Conservation (phyloP, 2,329 filamentous ascomycete species). For the Arachnopeziza araneosa region DNA sequence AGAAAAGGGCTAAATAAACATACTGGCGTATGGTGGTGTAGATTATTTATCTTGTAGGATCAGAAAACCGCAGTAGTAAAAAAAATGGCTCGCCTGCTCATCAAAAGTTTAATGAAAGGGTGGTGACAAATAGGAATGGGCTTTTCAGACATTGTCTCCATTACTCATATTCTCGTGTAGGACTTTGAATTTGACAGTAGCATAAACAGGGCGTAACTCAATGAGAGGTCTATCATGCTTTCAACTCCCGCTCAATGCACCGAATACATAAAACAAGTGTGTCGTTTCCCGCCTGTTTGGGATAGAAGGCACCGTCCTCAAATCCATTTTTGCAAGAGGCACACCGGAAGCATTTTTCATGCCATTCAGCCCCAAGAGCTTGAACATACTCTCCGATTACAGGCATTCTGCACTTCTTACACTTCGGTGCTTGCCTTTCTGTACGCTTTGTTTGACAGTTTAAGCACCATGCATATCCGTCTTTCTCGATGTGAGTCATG, state of each 20-base stretch:
- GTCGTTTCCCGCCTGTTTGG: slow-evolving; percentile 46
- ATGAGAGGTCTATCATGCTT: slow-evolving; percentile 31
- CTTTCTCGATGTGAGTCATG: slow-evolving; percentile 79
- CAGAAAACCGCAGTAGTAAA: too few species aligned
- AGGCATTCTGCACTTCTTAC: slow-evolving; percentile 74
- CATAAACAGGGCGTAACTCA: background rate
- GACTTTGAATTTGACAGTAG: background rate
- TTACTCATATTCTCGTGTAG: background rate
- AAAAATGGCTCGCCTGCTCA: too few species aligned
- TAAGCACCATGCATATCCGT: slow-evolving; percentile 96
- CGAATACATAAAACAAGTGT: slow-evolving; percentile 54
- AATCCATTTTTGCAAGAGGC: slow-evolving; percentile 54
- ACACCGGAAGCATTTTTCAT: slow-evolving; percentile 86
- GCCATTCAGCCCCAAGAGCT: slow-evolving; percentile 89
- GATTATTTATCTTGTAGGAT: too few species aligned
- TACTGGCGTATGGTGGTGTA: too few species aligned
- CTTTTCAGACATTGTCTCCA: background rate
- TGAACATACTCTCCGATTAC: slow-evolving; percentile 87
- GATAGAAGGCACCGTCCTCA: slow-evolving; percentile 61
- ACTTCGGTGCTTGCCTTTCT: slow-evolving; percentile 82
- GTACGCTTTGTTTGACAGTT: slow-evolving; percentile 88
- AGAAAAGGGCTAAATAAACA: too few species aligned
- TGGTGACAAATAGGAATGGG: background rate
- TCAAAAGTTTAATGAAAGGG: too few species aligned
- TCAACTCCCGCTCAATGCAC: slow-evolving; percentile 56